Evolutionary conservation across 768 basidiomycete species (phyloP).

Genomic region (Tephrocybe sp.): DNA sequence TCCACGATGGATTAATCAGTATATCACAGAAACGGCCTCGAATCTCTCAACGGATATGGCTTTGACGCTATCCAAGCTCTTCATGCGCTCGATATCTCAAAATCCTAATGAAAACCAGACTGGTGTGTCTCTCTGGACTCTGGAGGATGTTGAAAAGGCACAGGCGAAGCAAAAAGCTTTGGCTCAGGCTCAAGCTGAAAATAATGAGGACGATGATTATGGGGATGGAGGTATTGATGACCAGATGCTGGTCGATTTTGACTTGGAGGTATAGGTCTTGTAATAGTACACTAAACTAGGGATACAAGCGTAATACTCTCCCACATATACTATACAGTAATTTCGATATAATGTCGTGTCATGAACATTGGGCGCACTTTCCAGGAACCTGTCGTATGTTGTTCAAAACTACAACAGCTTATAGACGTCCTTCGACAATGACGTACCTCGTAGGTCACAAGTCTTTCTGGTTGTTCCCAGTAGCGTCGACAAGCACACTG

Average conservation of each 20-base stretch:
- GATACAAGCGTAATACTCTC: neutral
- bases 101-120: conserved; percentile 96
- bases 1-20: conserved; percentile 98
- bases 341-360: conserved; percentile 3
- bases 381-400: conserved; percentile 33
- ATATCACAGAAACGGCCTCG: conserved; percentile 97
- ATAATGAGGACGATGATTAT: conserved; percentile 58
- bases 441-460: conserved; percentile 42
- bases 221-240: conserved; percentile 69
- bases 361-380: conserved; percentile 35
- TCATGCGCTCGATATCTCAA: conserved; percentile 98
- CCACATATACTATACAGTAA: neutral
- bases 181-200: conserved; percentile 36
- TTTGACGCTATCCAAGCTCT: conserved; percentile 87
- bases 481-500: conserved; percentile 54
- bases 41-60: conserved; percentile 99
- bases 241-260: conserved; percentile 55
- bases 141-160: conserved; percentile 86
- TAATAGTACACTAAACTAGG: conserved; percentile 1
- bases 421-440: neutral
- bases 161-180: conserved; percentile 79
- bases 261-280: conserved; percentile 37
- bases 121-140: conserved; percentile 90
- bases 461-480: conserved; percentile 57
- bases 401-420: too few relatives aligned